phyloP scores from a whole-genome alignment of 495 filamentous ascomycete genomes.

The Platismatia glauca region DNA sequence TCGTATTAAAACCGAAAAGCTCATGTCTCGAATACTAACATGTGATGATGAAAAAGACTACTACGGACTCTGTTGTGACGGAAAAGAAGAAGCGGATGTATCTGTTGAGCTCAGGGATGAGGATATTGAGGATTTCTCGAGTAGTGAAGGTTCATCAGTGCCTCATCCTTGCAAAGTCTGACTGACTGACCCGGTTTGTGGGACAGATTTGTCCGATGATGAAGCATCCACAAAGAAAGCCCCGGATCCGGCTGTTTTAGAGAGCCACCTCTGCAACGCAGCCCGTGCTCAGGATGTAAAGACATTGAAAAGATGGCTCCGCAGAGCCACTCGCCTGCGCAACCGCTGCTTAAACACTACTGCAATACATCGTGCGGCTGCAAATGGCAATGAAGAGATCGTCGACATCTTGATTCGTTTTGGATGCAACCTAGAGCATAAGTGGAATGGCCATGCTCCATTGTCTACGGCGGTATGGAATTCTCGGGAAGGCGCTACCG shows the following conservation, averaged over 20 bases:
- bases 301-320: conserved; percentile 2
- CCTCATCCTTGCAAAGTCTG: not conserved
- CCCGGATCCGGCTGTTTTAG: conserved; percentile 2
- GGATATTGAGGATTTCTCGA: not conserved
- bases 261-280: conserved; percentile 3
- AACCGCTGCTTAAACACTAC: not conserved
- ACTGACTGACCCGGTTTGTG: not conserved
- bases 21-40: conserved; percentile 3
- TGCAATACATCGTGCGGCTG: conserved; percentile 1
- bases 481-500: not conserved
- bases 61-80: conserved; percentile 1
- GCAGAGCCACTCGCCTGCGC: conserved; percentile 2
- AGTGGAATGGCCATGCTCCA: not conserved
- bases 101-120: not conserved
- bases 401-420: conserved; percentile 3
- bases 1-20: not conserved
- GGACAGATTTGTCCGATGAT: not conserved
- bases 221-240: not conserved
- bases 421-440: conserved; percentile 3
- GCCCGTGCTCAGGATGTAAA: conserved; percentile 2
- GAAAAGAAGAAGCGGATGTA: not conserved
- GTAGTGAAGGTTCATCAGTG: not conserved
- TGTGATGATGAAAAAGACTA: not conserved
- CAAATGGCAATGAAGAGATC: conserved; percentile 4
- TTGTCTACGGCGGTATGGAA: conserved; percentile 5